Evolutionary conservation across 257 asterid genomes (phyloP), one percentile per base, ranked within the genome.

Genomic region (Solanum dulcamara): DNA sequence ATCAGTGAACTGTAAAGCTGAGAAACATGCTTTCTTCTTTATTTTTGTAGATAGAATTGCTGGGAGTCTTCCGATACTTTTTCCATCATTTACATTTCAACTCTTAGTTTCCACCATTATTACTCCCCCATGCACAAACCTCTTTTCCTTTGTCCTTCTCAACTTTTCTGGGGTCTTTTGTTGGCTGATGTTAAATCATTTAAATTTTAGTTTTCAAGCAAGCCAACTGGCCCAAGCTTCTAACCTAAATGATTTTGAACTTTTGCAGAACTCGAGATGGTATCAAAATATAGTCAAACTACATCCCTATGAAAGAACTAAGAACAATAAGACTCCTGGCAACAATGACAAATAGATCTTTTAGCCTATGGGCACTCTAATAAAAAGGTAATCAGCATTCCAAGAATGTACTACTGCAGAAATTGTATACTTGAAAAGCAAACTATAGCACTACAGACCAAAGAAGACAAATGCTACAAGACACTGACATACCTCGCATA

Each of bases 401-500:
- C 14, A 9, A 77, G 38, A 77, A 77, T 35, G 79, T 70, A 70
- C 48, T 70, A 20, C 24, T 44, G 60, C 83, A 77, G 60, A 77
- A 46, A 77, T 17, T 77, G 24, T 77, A 28, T 24, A 42, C 8
- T 74, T 74, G 14, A 28, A 46, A 15, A 44, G 24, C 26, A 28
- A 77, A 48, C 62, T 28, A 28, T 17, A 26, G 42, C 60, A 46
- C 18, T 28, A 28, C 83, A 77, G 18, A 77, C 24, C 42, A 46
- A 46, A 77, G 62, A 77, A 26, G 82, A 77, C 12, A 26, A 28
- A 77, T 46, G 38, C 10, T 42, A 28, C 40, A 77, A 17, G 42
- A 53, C 28, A 46, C 40, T 18, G 20, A 33, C 10, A 44, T 90
- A 96, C 99, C 98, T 96, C 86, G 99, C 98, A 66, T 82, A 93